Conservation (phyloP, 2,329 filamentous ascomycete species). For the Aureobasidium subglaciale region DNA sequence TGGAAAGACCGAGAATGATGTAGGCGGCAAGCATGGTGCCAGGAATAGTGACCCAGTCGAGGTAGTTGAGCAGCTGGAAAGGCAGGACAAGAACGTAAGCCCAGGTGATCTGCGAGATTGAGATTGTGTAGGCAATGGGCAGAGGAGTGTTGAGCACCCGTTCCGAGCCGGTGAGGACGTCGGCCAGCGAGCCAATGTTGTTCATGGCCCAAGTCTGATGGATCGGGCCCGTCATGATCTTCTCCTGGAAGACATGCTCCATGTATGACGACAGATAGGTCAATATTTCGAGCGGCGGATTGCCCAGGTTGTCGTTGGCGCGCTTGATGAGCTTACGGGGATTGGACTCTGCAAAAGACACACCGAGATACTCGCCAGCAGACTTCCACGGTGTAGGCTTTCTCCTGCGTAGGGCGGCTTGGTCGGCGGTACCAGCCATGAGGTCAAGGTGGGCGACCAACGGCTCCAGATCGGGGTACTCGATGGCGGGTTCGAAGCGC, state of each 20-base stretch:
- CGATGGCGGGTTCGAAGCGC: constrained; percentile 73
- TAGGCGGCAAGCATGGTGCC: constrained; percentile 63
- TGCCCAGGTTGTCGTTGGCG: constrained; percentile 65
- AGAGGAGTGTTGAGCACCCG: constrained; percentile 76
- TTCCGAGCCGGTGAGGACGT: constrained; percentile 65
- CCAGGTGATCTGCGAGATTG: constrained; percentile 81
- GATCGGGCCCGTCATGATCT: constrained; percentile 50
- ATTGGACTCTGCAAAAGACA: constrained; percentile 71
- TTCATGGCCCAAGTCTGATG: constrained; percentile 53
- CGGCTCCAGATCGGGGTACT: constrained; percentile 66
- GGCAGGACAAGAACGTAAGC: constrained; percentile 74
- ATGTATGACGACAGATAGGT: constrained; percentile 63
- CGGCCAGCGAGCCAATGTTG: constrained; percentile 58
- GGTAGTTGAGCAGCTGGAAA: constrained; percentile 63
- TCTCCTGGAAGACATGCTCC: constrained; percentile 52
- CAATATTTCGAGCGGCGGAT: constrained; percentile 76
- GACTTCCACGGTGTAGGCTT: constrained; percentile 23
- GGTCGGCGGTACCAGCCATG: constrained; percentile 54
- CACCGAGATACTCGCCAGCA: constrained; percentile 62
- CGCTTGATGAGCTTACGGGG: constrained; percentile 71
- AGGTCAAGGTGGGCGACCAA: constrained; percentile 68
- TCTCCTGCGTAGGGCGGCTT: constrained; percentile 32
- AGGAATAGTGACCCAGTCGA: constrained; percentile 71
- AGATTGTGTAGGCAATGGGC: constrained; percentile 74
- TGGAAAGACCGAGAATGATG: constrained; percentile 70